Evolutionary conservation across 345 rosid genomes (phyloP), one percentile per base, ranked within the genome.

Genomic region (Psidium guajava): DNA sequence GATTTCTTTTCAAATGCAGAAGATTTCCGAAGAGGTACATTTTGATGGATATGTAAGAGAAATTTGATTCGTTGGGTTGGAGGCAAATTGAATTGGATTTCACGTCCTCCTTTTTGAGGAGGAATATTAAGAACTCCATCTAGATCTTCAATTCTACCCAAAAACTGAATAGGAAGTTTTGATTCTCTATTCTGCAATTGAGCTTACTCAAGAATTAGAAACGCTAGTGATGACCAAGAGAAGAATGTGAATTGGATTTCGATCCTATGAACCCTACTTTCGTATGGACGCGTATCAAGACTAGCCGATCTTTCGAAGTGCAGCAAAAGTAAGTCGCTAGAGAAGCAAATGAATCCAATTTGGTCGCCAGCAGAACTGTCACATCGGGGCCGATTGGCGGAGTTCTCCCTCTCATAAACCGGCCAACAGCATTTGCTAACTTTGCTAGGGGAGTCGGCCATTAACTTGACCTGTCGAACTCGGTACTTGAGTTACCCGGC

Each of bases 401-500:
- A 12, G 24, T 9, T 20, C 57, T 21, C 10, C 3, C 24, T 54
- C 57, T 21, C 24, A 22, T 21, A 8, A 54, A 54, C 25, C 25
- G 0, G 8, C 57, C 57, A 54, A 54, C 24, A 21, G 57, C 25
- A 54, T 6, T 6, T 54, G 10, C 57, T 8, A 21, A 21, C 57
- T 54, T 54, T 8, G 4, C 57, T 54, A 3, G 25, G 22, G 57
- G 25, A 54, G 4, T 20, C 57, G 8, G 10, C 57, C 57, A 54
- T 21, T 54, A 11, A 54, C 54, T 53, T 53, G 57, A 54, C 57
- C 57, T 21, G 24, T 54, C 10, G 7, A 54, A 54, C 57, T 54
- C 6, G 73, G 73, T 6, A 27, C 0, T 11, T n/a, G 0, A 12
- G 8, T 58, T 58, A n/a, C 69, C 36, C 13, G 0, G 9, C 0